phyloP scores from a whole-genome alignment of 345 rosid species.

The Acer saccharum region DNA sequence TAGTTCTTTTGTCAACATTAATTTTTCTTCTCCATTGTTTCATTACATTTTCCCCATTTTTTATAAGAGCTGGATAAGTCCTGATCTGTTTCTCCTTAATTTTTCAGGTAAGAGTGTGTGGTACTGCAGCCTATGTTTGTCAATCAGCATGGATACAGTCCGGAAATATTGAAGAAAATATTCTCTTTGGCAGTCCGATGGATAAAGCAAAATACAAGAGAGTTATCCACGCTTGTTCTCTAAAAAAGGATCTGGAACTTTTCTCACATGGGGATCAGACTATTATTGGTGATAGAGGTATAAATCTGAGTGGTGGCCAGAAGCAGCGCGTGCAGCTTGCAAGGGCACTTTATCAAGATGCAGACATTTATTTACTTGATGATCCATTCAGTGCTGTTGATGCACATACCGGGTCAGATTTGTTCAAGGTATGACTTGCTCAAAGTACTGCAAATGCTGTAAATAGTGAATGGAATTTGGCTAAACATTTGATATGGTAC shows the following conservation, averaged over 20 bases:
- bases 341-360: constrained; percentile 99
- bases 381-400: constrained; percentile 99
- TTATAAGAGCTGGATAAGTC: constrained; percentile 15
- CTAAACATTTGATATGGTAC: constrained; percentile 33
- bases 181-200: constrained; percentile 96
- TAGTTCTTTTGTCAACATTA: constrained; percentile 14
- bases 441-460: constrained; percentile 10
- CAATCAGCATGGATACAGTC: constrained; percentile 99
- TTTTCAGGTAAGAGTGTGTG: constrained; percentile 87
- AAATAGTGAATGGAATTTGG: constrained; percentile 21
- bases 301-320: constrained; percentile 98
- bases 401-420: constrained; percentile 96
- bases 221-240: constrained; percentile 90
- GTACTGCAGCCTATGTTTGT: constrained; percentile 94
- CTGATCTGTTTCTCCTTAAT: constrained; percentile 14
- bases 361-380: constrained; percentile 94
- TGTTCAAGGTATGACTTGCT: constrained; percentile 73
- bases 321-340: constrained; percentile 99
- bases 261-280: constrained; percentile 99
- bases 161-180: constrained; percentile 98
- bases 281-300: constrained; percentile 99
- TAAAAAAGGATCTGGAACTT: constrained; percentile 94
- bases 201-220: constrained; percentile 89
- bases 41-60: neutral
- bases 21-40: constrained; percentile 12